These are phyloP conservation scores for Schrenkiella parvula DNA, from an alignment of 345 rosid genomes.

Conservation along the genomic window DNA sequence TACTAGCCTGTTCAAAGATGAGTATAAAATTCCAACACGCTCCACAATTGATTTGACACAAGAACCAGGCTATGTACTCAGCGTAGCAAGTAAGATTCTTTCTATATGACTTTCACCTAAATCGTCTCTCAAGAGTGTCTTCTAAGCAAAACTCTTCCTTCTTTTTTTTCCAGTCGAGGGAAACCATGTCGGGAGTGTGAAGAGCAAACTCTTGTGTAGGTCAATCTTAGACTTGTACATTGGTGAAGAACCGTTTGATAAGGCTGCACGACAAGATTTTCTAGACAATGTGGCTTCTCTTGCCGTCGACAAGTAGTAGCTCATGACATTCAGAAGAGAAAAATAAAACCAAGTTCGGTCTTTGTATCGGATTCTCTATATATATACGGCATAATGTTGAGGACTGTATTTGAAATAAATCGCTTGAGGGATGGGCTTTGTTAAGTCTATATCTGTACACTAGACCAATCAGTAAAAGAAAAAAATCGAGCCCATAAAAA, in stretches of 20 bases:
- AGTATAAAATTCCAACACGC: constrained; percentile 74
- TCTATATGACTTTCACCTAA: background rate
- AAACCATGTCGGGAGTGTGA: constrained; percentile 64
- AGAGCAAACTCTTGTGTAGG: constrained; percentile 72
- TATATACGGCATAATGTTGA: background rate
- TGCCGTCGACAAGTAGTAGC: constrained; percentile 7
- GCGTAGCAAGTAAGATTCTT: constrained; percentile 53
- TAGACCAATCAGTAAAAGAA: constrained; percentile 1
- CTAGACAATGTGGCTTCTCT: constrained; percentile 54
- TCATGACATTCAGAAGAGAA: constrained; percentile 3
- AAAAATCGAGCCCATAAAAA: constrained; percentile 2
- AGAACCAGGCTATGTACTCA: constrained; percentile 61
- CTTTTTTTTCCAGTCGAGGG: constrained; percentile 54
- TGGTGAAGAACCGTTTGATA: constrained; percentile 79
- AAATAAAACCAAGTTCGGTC: background rate
- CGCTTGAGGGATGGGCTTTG: background rate
- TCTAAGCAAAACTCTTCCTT: background rate
- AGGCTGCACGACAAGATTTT: constrained; percentile 66
- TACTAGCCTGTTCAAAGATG: constrained; percentile 86
- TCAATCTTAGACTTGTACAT: constrained; percentile 78
- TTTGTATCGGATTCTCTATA: constrained; percentile 1
- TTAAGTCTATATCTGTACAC: constrained; percentile 24
- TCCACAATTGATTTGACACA: constrained; percentile 66
- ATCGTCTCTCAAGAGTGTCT: background rate
- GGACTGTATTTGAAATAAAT: constrained; percentile 12